These are phyloP conservation scores for Nakazawaea anatomiae DNA, from an alignment of 805 yeast genomes.

Conservation along the genomic window DNA sequence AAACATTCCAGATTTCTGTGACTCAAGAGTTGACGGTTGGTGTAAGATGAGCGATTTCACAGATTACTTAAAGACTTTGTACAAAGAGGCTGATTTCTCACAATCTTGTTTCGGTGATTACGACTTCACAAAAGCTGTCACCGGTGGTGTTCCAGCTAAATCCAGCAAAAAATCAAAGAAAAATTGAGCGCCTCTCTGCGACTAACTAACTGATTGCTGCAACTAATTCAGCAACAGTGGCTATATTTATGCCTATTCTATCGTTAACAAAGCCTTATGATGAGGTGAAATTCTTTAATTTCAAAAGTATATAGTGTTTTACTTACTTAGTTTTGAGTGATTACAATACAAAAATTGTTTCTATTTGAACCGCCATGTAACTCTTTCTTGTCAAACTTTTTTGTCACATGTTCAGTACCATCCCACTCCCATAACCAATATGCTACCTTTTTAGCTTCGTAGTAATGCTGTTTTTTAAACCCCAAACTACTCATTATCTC, in stretches of 20 bases:
- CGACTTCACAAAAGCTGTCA: slow-evolving; percentile 52
- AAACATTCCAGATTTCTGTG: slow-evolving; percentile 15
- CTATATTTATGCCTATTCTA: not conserved
- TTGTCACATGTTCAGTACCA: slow-evolving; percentile 19
- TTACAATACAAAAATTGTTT: slow-evolving; percentile 63
- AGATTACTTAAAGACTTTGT: slow-evolving; percentile 12
- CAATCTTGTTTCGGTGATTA: slow-evolving; percentile 4
- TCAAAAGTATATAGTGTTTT: not conserved
- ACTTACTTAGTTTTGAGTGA: slow-evolving; percentile 15
- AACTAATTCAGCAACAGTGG: too few relatives aligned
- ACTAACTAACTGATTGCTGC: too few relatives aligned
- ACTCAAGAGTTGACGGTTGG: slow-evolving; percentile 16
- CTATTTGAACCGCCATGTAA: slow-evolving; percentile 49
- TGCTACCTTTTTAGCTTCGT: slow-evolving; percentile 65
- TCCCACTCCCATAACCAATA: slow-evolving; percentile 62
- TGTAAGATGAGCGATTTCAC: slow-evolving; percentile 13
- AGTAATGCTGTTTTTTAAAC: slow-evolving; percentile 36
- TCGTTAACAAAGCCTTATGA: not conserved
- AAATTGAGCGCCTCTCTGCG: not conserved
- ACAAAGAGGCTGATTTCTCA: slow-evolving; percentile 4
- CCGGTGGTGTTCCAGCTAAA: slow-evolving; percentile 51
- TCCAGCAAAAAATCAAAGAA: not conserved
- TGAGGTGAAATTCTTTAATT: not conserved
- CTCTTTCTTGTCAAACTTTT: slow-evolving; percentile 36
- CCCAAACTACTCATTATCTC: slow-evolving; percentile 58